Conservation (phyloP, 805 yeast species). For the Candida sithepensis region DNA sequence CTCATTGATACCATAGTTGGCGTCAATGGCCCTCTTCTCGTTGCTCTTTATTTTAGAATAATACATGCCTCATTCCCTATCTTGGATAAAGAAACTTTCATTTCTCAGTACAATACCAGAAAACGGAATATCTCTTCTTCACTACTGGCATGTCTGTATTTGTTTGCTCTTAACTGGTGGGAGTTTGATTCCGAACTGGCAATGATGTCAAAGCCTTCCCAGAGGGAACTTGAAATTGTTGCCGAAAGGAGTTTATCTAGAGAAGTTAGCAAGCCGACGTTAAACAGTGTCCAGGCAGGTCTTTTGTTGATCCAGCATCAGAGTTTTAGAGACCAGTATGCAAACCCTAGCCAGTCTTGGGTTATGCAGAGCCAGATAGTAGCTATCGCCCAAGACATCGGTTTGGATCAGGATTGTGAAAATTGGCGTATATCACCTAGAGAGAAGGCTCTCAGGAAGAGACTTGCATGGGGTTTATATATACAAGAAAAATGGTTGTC, state of each 20-base stretch:
- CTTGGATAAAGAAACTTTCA: conserved; percentile 72
- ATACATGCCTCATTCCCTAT: conserved; percentile 84
- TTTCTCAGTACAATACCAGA: conserved; percentile 74
- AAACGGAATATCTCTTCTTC: conserved; percentile 80
- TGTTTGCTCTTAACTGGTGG: conserved; percentile 84
- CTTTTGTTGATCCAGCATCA: conserved; percentile 29
- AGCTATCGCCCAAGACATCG: conserved; percentile 44
- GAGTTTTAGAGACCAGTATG: conserved; percentile 29
- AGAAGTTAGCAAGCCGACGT: conserved; percentile 11
- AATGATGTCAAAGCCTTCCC: conserved; percentile 10
- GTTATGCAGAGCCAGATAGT: conserved; percentile 13
- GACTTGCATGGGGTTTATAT: conserved; percentile 48
- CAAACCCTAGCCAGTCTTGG: conserved; percentile 37
- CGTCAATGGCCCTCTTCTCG: conserved; percentile 72
- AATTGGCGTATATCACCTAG: conserved; percentile 44
- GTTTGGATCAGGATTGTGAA: conserved; percentile 43
- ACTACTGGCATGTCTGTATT: conserved; percentile 74
- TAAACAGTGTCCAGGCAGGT: conserved; percentile 30
- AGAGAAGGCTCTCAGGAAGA: conserved; percentile 43
- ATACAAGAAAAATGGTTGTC: conserved; percentile 48
- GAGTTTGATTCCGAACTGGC: conserved; percentile 14
- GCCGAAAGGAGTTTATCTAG: conserved; percentile 11
- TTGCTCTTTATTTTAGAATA: conserved; percentile 61
- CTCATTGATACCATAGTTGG: conserved; percentile 67
- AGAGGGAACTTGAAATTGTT: conserved; percentile 23